Base-by-base conservation (phyloP, 805 yeast species). In the Starmerella bombi region DNA sequence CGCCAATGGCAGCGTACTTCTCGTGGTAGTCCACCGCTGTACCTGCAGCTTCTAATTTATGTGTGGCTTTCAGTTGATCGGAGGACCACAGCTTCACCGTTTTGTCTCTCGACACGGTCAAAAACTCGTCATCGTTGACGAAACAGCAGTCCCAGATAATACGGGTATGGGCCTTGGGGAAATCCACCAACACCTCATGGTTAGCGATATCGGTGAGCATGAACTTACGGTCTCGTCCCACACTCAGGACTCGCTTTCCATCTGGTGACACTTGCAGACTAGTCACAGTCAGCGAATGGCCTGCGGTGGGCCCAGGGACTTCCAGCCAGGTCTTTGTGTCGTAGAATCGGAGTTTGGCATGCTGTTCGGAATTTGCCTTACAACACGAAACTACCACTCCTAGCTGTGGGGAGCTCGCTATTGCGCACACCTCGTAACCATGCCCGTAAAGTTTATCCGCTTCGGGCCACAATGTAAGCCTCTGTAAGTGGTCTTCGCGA, bases 121-220 rank as follows among this genome's bases (percentile, higher is more conserved):
- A 68, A 54, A 88, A 86, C n/a, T 58, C 57, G 20, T 38, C 32
- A 10, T 47, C 49, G 19, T 30, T 21, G 0, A 77, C 64, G 94
- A 96, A 91, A 29, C 80, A 72, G 56, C 88, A 77, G 62, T 91
- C 97, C 98, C 98, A 93, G 32, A 91, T 74, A 52, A 91, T 88
- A 59, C 96, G 74, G 2, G 79, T 60, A 56, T 93, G 99, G 0
- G 95, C 95, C 57, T 80, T 83, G 27, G 72, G 72, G 41, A 71
- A 67, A 16, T 61, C 50, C 55, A 16, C 53, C 37, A 12, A 33
- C 27, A 33, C 42, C 32, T 9, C 34, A 41, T 22, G 48, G 44
- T 43, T 72, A 62, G 48, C 42, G 1, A 49, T 18, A 18, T 64
- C 63, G 88, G 94, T 88, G 25, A 88, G 54, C 20, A 84, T 75